Base-by-base conservation (phyloP, 1,284 basidiomycete species). In the Leccinum solheimii region DNA sequence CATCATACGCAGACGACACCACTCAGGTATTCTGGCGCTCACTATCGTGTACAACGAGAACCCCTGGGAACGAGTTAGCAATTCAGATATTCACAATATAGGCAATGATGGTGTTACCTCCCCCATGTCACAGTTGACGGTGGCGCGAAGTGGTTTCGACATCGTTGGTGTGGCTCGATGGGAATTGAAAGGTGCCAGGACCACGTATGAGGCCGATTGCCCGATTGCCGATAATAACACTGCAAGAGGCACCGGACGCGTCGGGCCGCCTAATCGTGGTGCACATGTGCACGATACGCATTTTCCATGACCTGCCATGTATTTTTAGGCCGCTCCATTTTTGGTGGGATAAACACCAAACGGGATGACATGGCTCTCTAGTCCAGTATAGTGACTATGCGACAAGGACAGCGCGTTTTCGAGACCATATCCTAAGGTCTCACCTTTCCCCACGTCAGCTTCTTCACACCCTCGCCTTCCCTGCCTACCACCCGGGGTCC, bases 41-140 rank as follows among this genome's bases (percentile, higher is more conserved):
- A 84, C 84, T 30, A 85, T 80, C 0, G 70, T 76, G 62, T 82
- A 82, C 3, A 86, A 65, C 6, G 84, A 84, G 62, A 80, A 86
- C 0, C 85, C 83, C 83, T 85, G 23, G n/a, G 16, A 43, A 21
- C 48, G 23, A 51, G 55, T 68, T 13, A 60, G 56, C 30, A 21
- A 45, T 21, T 4, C 34, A 49, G 38, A 49, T 38, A 56, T 45
- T 21, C 36, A 32, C 21, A 26, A 14, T 13, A n/a, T n/a, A 40
- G 6, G 54, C 11, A 1, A 30, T 13, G 27, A 32, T 11, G 3
- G 60, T 72, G 55, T 62, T 52, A 84, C 85, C 81, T 86, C 85
- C 55, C 85, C 85, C 81, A 86, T 81, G 65, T 86, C 85, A 62
- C 85, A 86, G 57, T 86, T 86, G 5, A 87, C 80, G 1, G 82